Evolutionary conservation across 75 land plant species (phyloP).

Genomic region (Adiantum capillusveneris): DNA sequence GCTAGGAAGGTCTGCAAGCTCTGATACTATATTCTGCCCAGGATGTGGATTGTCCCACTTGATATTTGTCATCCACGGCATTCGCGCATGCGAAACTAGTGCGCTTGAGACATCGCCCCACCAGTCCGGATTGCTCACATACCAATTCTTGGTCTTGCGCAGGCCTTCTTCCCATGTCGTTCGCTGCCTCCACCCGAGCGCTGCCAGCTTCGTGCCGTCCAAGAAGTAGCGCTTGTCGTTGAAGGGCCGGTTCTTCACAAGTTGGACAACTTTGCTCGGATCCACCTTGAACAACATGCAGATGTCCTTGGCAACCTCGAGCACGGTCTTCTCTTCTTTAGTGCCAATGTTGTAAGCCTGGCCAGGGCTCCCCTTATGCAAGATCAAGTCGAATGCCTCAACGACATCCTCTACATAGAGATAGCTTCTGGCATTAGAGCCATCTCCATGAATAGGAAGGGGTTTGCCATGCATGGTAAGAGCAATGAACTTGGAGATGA

Average conservation of each 20-base stretch:
- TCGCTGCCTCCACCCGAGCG: conserved; percentile 54
- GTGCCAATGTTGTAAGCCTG: conserved; percentile 74
- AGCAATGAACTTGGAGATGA: conserved; percentile 68
- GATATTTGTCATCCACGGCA: conserved; percentile 35
- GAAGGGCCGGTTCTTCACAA: conserved; percentile 67
- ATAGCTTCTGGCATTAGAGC: conserved; percentile 59
- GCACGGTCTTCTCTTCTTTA: conserved; percentile 55
- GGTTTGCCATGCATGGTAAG: conserved; percentile 48
- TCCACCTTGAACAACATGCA: conserved; percentile 49
- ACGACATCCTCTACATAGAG: conserved; percentile 72
- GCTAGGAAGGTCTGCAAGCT: too few species aligned
- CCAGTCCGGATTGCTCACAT: conserved; percentile 50
- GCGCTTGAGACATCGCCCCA: conserved; percentile 80
- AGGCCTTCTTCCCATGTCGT: conserved; percentile 68
- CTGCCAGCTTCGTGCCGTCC: conserved; percentile 61
- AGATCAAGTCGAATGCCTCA: conserved; percentile 59
- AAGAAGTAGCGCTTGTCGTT: conserved; percentile 73
- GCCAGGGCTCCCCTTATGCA: conserved; percentile 59
- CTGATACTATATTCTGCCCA: too few species aligned
- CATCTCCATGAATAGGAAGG: conserved; percentile 74
- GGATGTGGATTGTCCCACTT: too few species aligned
- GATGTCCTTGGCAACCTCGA: conserved; percentile 67
- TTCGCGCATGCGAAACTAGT: conserved; percentile 54
- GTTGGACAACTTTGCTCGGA: conserved; percentile 31
- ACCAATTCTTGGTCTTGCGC: conserved; percentile 63